These are phyloP conservation scores for Trichoderma sp. DNA, from an alignment of 2,329 filamentous ascomycete species.

Conservation along the genomic window DNA sequence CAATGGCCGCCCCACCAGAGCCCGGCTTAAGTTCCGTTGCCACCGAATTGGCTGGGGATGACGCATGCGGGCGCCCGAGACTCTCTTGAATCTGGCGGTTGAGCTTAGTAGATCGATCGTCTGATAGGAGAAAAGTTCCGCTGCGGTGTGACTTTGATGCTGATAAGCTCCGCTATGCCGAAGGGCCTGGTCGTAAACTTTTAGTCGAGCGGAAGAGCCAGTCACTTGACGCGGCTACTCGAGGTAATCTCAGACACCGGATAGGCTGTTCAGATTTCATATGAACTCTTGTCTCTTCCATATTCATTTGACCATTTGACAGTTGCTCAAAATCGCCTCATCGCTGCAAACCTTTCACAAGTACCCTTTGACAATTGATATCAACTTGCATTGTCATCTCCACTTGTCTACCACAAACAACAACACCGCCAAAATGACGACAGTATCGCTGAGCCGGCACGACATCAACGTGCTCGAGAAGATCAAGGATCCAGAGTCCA, in stretches of 20 bases:
- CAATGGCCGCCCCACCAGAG: constrained; percentile 34
- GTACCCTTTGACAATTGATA: not conserved
- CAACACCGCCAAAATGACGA: constrained; percentile 43
- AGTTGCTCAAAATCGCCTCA: not conserved
- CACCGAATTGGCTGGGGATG: not conserved
- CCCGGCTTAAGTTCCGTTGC: constrained; percentile 17
- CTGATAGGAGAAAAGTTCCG: constrained; percentile 7
- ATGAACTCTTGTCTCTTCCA: not conserved
- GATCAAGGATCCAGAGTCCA: constrained; percentile 64
- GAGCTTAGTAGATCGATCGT: constrained; percentile 6
- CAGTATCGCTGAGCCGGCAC: constrained; percentile 51
- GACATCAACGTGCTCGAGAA: constrained; percentile 64
- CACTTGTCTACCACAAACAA: not conserved
- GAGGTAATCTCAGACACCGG: not conserved
- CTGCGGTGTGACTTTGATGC: not conserved
- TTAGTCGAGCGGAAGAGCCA: not conserved
- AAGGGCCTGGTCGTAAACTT: not conserved
- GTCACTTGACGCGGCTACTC: constrained; percentile 17
- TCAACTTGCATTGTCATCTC: not conserved
- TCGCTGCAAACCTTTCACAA: not conserved
- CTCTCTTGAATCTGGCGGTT: not conserved
- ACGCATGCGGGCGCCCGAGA: constrained; percentile 1
- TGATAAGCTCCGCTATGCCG: constrained; percentile 3
- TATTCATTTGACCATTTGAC: not conserved
- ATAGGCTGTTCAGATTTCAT: not conserved